Evolutionary conservation across 148 eudicot genomes (phyloP).

Genomic region (Rhododendron simsii): DNA sequence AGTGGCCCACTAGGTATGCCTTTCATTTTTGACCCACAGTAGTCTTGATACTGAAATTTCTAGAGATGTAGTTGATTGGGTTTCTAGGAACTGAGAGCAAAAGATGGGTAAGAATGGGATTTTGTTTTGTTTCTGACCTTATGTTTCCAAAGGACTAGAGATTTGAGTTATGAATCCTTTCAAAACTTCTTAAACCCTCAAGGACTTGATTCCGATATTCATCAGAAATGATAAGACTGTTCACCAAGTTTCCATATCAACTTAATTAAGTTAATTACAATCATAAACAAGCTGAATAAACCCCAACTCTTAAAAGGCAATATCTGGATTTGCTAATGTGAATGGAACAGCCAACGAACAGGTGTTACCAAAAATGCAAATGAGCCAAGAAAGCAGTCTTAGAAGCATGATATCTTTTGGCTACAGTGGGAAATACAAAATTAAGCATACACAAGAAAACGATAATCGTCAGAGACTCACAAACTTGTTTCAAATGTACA

Average conservation of each 20-base stretch:
- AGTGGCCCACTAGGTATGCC: background rate
- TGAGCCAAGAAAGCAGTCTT: background rate
- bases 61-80: background rate
- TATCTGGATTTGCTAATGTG: background rate
- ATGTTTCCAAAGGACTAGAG: background rate
- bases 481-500: background rate
- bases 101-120: background rate
- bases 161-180: background rate
- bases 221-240: background rate
- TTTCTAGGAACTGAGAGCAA: background rate
- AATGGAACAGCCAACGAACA: background rate
- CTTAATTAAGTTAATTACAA: background rate
- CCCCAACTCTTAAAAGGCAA: background rate
- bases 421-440: background rate
- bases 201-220: background rate
- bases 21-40: background rate
- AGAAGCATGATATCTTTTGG: background rate
- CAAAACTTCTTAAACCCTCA: background rate
- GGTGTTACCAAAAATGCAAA: background rate
- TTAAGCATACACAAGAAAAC: background rate
- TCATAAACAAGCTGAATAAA: background rate
- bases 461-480: background rate
- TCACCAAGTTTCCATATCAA: background rate
- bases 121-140: background rate
- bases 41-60: background rate